phyloP scores from a whole-genome alignment of 139 green algal genomes.

The Chlorella sorokiniana region DNA sequence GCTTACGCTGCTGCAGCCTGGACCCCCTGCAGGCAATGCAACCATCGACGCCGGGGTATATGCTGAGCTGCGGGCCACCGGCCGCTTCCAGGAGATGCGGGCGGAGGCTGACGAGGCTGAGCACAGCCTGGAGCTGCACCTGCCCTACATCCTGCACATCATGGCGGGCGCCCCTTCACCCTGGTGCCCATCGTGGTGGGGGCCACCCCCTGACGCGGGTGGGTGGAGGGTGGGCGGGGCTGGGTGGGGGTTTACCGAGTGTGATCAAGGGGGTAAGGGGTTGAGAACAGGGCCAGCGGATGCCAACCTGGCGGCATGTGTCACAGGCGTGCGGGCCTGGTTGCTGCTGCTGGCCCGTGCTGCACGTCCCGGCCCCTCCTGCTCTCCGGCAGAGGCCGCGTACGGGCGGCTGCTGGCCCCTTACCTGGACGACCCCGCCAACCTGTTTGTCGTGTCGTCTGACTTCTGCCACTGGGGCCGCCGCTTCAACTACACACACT shows the following conservation, averaged over 20 bases:
- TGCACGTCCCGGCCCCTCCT: background rate
- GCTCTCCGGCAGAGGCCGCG: constrained; percentile 63
- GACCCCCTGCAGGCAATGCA: background rate
- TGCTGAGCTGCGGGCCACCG: constrained; percentile 69
- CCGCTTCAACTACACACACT: constrained; percentile 83
- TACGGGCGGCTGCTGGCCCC: constrained; percentile 83
- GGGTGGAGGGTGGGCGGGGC: background rate
- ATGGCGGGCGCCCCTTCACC: constrained; percentile 62
- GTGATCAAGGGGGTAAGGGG: no score
- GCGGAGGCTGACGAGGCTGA: constrained; percentile 88
- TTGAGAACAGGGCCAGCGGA: no score
- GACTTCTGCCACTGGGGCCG: constrained; percentile 98
- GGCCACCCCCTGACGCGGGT: constrained; percentile 67
- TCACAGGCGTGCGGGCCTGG: background rate
- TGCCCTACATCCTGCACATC: constrained; percentile 82
- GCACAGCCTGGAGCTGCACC: constrained; percentile 96
- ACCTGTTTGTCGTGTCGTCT: constrained; percentile 91
- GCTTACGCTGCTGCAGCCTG: background rate
- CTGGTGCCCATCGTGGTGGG: constrained; percentile 97
- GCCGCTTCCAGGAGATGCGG: constrained; percentile 81
- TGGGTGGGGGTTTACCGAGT: no score
- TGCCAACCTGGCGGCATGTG: background rate
- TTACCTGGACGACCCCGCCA: constrained; percentile 84
- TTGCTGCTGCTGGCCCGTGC: background rate
- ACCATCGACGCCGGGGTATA: constrained; percentile 84